Conservation (phyloP, 2,329 filamentous ascomycete species). For the Magnaporthiopsis rhizophila region DNA sequence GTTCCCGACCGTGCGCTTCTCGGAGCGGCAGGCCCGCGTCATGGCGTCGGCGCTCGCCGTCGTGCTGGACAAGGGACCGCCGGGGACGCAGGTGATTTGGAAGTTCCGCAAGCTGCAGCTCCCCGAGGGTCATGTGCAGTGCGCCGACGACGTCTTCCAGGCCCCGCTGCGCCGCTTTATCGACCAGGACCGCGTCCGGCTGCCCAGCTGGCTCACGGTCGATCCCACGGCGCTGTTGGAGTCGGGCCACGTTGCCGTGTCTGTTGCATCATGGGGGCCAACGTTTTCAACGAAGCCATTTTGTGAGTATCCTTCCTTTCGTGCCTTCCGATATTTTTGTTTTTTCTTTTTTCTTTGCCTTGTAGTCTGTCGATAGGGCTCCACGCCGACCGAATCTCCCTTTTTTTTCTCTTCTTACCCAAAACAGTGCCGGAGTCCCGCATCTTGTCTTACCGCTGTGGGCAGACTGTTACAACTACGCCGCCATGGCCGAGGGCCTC, state of each 20-base stretch:
- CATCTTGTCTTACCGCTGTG: conserved; percentile 38
- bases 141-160: conserved; percentile 11
- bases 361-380: too few species aligned
- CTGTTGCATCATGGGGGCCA: conserved; percentile 31
- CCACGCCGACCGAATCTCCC: conserved; percentile 18
- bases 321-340: too few species aligned
- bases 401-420: too few species aligned
- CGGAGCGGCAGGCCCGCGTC: conserved; percentile 14
- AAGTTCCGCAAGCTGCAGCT: conserved; percentile 16
- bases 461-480: conserved; percentile 38
- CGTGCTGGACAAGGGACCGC: conserved; percentile 13
- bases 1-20: conserved; percentile 15
- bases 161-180: conserved; percentile 14
- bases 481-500: conserved; percentile 31
- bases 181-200: conserved; percentile 14
- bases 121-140: neutral
- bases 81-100: conserved; percentile 25
- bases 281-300: conserved; percentile 35
- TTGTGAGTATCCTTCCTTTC: too few species aligned
- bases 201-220: conserved; percentile 22
- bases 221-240: conserved; percentile 26
- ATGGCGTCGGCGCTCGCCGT: conserved; percentile 20
- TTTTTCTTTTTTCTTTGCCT: too few species aligned
- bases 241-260: conserved; percentile 25
- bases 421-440: conserved; percentile 32